Conservation (phyloP, 2,329 filamentous ascomycete genomes). For the Conoideocrella luteorostrata region DNA sequence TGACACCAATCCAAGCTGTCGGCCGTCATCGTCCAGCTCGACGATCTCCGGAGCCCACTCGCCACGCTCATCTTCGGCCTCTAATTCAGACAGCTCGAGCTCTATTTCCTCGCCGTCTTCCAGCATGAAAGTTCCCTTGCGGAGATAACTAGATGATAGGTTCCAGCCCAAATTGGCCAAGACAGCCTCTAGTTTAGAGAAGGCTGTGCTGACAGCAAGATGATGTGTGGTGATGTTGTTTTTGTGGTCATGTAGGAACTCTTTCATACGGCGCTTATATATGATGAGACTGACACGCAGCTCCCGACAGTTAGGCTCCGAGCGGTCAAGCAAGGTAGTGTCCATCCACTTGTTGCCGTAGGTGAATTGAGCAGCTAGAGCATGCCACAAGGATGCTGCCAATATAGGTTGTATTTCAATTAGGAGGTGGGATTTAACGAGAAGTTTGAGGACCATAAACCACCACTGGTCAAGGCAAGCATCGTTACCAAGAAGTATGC, state of each 20-base stretch:
- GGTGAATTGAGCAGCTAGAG: constrained; percentile 48
- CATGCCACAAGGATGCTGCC: constrained; percentile 38
- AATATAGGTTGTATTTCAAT: constrained; percentile 36
- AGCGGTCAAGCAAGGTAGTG: constrained; percentile 34
- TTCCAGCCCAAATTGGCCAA: constrained; percentile 48
- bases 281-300: constrained; percentile 43
- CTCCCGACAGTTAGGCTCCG: constrained; percentile 21
- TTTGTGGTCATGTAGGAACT: constrained; percentile 32
- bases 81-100: constrained; percentile 41
- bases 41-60: constrained; percentile 49
- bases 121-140: constrained; percentile 41
- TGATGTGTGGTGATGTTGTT: constrained; percentile 31
- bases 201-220: constrained; percentile 39
- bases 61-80: constrained; percentile 47
- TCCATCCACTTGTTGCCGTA: constrained; percentile 46
- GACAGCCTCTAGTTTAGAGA: constrained; percentile 29
- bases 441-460: constrained; percentile 44
- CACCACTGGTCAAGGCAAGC: constrained; percentile 58
- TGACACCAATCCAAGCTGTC: constrained; percentile 44
- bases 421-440: constrained; percentile 45
- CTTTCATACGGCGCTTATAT: constrained; percentile 49
- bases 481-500: constrained; percentile 51
- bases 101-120: constrained; percentile 47
- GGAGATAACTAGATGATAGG: constrained; percentile 41
- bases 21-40: constrained; percentile 45